Base-by-base conservation (phyloP, 106 monocot genomes). In the Acorus gramineus region DNA sequence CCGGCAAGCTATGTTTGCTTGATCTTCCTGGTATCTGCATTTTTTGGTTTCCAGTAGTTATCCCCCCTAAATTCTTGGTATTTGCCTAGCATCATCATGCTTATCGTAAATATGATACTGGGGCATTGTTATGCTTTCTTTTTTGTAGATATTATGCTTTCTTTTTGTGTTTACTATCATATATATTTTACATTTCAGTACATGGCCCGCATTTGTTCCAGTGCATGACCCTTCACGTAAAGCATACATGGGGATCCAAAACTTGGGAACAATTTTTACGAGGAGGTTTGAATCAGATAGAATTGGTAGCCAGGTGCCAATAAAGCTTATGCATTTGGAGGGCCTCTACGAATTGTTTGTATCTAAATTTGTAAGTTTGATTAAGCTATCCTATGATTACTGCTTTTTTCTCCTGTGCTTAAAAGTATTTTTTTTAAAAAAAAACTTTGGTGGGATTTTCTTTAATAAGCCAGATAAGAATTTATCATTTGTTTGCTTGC, bases 151-250 rank as follows among this genome's bases (percentile, higher is more conserved):
- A 44, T 61, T 55, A 47, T 55, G 43, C 55, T 53, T 67, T 53
- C 53, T 52, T 47, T 13, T 54, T 56, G 53, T n/a, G 44, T 53
- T 44, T 46, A 49, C 43, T 53, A 12, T 65, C 11, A 56, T 54
- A 63, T 59, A 55, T 47, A 49, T 14, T 64, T 62, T 71, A 47
- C 12, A 42, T 74, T 79, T 50, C 83, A 98, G 96, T 73, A 74
- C 79, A 46, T 98, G 96, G 85, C 83, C 96, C 45, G 91, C 96
- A 70, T 98, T 98, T 88, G 96, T 98, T 67, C 96, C 96, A 8
- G 96, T 98, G 10, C 96, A 98, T 65, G 96, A 88, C 83, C 91
- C 96, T 59, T 91, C 91, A 42, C 73, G 96, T 14, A 87, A 83
- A 77, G 91, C 96, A 59, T 98, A 85, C 63, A 91, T 88, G 66